Conservation (phyloP, 1,284 basidiomycete genomes). For the Leccinum cinnamomeum region DNA sequence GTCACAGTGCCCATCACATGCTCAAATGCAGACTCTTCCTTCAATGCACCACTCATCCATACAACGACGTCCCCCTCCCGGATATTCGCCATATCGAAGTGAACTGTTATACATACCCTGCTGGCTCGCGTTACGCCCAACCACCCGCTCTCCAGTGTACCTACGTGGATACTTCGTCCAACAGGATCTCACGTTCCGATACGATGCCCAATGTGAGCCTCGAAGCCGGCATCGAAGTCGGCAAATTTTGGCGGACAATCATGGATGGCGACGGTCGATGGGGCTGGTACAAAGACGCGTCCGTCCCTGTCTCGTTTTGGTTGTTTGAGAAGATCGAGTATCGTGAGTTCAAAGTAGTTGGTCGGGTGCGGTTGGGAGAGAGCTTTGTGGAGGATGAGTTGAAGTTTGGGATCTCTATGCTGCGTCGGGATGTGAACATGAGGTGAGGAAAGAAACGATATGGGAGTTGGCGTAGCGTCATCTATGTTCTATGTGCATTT, state of each 20-base stretch:
- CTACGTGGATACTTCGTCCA: conserved; percentile 18
- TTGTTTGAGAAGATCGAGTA: conserved; percentile 37
- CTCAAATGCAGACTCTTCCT: conserved; percentile 29
- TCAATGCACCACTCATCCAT: conserved; percentile 19
- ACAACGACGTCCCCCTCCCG: conserved; percentile 10
- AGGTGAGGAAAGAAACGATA: conserved; percentile 1
- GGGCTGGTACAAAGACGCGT: conserved; percentile 34
- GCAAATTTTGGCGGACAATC: conserved; percentile 20
- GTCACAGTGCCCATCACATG: conserved; percentile 17
- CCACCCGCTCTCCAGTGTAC: conserved; percentile 11
- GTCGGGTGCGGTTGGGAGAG: conserved; percentile 20
- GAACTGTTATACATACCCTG: conserved; percentile 20
- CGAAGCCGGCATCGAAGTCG: conserved; percentile 25
- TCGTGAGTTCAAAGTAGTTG: conserved; percentile 30
- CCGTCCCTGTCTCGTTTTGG: conserved; percentile 33
- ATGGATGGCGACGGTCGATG: conserved; percentile 18
- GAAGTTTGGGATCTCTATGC: conserved; percentile 28
- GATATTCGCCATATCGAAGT: conserved; percentile 22
- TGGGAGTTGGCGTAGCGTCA: neutral
- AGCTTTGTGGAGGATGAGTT: conserved; percentile 11
- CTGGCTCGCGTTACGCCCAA: conserved; percentile 6
- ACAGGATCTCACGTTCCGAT: neutral
- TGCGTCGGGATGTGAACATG: conserved; percentile 25
- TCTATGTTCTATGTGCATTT: neutral
- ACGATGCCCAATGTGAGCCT: neutral